Evolutionary conservation across 371 early-diverging fungal species (phyloP).

Genomic region (Mortierella polycephala): DNA sequence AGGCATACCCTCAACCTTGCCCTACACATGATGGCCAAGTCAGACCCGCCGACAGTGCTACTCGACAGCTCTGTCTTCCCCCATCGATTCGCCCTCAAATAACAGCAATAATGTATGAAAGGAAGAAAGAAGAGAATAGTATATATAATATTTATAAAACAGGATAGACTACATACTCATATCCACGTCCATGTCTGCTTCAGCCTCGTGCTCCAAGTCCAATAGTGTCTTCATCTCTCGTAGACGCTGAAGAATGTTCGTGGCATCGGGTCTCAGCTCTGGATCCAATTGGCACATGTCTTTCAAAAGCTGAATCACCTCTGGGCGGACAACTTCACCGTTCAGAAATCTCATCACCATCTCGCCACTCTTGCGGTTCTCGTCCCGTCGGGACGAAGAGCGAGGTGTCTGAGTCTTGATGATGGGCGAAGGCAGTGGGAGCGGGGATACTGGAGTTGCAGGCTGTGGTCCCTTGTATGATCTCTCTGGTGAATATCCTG

Average conservation of each 20-base stretch:
- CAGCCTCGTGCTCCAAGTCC: not conserved
- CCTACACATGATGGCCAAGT: conserved; percentile 52
- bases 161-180: not conserved
- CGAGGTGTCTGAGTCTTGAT: conserved; percentile 23
- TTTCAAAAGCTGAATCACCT: conserved; percentile 46
- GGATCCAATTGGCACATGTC: conserved; percentile 52
- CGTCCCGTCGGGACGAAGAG: conserved; percentile 17
- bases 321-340: conserved; percentile 53
- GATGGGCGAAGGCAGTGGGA: conserved; percentile 38
- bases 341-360: conserved; percentile 55
- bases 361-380: conserved; percentile 39
- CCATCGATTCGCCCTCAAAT: conserved; percentile 31
- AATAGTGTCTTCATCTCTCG: conserved; percentile 21
- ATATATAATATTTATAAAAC: not conserved
- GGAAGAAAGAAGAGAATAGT: not conserved
- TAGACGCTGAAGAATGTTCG: conserved; percentile 25
- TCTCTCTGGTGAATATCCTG: conserved; percentile 25
- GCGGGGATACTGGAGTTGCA: conserved; percentile 37
- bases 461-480: conserved; percentile 24
- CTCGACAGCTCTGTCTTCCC: conserved; percentile 43
- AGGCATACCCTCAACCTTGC: conserved; percentile 51
- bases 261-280: conserved; percentile 50
- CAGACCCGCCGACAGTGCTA: conserved; percentile 41
- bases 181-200: not conserved
- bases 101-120: not conserved